Base-by-base conservation (phyloP, 345 rosid genomes). In the Boechera divaricarpa region DNA sequence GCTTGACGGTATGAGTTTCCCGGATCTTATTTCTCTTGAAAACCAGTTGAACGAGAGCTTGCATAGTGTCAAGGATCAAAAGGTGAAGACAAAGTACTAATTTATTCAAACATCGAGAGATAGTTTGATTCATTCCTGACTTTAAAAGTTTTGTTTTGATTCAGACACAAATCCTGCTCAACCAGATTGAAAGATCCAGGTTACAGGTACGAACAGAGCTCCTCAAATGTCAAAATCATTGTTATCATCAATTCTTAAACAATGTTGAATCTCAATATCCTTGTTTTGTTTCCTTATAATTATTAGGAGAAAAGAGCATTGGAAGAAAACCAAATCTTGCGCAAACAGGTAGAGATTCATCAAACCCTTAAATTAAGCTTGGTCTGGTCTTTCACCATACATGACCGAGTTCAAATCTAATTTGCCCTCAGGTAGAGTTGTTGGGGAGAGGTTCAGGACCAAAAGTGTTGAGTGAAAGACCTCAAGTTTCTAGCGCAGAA, bases 1-100 rank as follows among this genome's bases (percentile, higher is more conserved):
- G 71, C 82, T 79, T 53, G 70, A 73, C 0, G 82, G 82, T 52
- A 72, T 79, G 78, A 73, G 78, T 54, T 79, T 79, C 55, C 7
- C 65, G 15, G 82, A 79, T 61, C 78, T 79, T 26, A 67, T 79
- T 8, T 21, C 74, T 68, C 82, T 79, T 36, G 82, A 79, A 21
- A 67, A 18, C 53, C 82, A 79, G 75, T 62, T 79, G 78, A 79
- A 79, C n/a, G 82, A 79, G 16, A 73, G 78, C 78, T 73, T 79
- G 62, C 78, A 67, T 10, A 73, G 71, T 18, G 78, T 79, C 70
- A 79, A 73, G 59, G 82, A 79, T 67, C 78, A 61, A 36, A 79
- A 79, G 82, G 82, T 77, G 44, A 77, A 54, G 33, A 18, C 18
- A 31, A 53, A 44, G 10, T 21, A 39, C 49, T 51, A 33, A 9